Percentiles rank a stretch among this genome's conserved stretches.
Evolutionary conservation across 2,329 filamentous ascomycete species (phyloP).

Genomic region (Colletotrichum musicola): DNA sequence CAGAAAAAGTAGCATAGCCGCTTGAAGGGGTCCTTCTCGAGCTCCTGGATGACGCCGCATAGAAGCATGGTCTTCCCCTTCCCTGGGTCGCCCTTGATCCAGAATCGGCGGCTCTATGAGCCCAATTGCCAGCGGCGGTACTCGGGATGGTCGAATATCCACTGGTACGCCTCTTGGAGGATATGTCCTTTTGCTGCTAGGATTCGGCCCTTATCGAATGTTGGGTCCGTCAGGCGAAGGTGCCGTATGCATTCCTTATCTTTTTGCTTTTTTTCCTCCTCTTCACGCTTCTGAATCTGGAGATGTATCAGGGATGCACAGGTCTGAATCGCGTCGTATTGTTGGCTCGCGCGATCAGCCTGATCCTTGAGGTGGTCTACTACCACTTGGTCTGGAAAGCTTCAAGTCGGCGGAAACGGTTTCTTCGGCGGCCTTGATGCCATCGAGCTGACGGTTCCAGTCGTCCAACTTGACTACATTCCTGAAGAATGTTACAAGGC

Average conservation of each 20-base stretch:
- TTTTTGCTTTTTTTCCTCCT: too few relatives aligned
- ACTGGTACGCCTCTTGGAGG: slow-evolving; percentile 47
- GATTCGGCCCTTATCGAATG: slow-evolving; percentile 51
- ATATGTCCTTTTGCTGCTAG: slow-evolving; percentile 50
- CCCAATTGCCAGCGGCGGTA: slow-evolving; percentile 45
- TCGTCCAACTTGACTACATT: background rate
- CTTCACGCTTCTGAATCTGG: too few relatives aligned
- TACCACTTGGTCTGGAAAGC: background rate
- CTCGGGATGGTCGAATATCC: slow-evolving; percentile 48
- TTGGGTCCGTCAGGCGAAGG: slow-evolving; percentile 45
- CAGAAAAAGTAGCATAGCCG: slow-evolving; percentile 55
- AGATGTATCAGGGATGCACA: too few relatives aligned
- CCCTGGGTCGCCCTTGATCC: slow-evolving; percentile 54
- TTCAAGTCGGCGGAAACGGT: too few relatives aligned
- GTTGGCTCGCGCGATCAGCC: background rate
- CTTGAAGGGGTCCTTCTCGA: slow-evolving; percentile 35
- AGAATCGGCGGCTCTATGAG: slow-evolving; percentile 46
- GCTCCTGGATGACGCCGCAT: slow-evolving; percentile 53
- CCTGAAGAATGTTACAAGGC: background rate
- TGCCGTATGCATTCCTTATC: background rate
- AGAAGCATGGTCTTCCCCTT: slow-evolving; percentile 60
- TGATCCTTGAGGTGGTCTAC: background rate
- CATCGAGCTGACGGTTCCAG: background rate
- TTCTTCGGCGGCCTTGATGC: background rate
- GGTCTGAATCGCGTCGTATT: too few relatives aligned